Percentiles rank a stretch among this genome's conserved stretches.
Evolutionary conservation across 2,329 filamentous ascomycete genomes (phyloP).

Genomic region (Fusarium illudens): DNA sequence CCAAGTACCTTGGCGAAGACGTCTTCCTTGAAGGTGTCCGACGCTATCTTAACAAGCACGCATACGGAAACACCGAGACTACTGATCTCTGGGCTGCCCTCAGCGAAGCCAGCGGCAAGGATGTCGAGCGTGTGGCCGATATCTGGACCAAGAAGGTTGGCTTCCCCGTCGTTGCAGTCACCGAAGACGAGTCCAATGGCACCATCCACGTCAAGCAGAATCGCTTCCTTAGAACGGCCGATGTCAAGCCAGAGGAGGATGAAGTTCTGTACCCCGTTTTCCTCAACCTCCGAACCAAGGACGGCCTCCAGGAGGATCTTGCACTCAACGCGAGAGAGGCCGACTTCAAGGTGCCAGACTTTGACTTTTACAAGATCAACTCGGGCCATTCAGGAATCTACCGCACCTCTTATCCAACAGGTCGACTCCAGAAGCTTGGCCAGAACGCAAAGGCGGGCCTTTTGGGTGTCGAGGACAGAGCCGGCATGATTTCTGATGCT

Average conservation of each 20-base stretch:
- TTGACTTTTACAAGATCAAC: constrained; percentile 96
- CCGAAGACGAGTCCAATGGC: constrained; percentile 68
- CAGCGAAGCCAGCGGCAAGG: constrained; percentile 88
- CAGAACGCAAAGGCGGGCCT: constrained; percentile 77
- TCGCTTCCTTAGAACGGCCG: constrained; percentile 89
- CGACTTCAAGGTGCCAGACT: constrained; percentile 77
- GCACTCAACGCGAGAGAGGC: constrained; percentile 71
- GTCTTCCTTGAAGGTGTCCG: constrained; percentile 91
- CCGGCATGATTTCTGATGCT: constrained; percentile 94
- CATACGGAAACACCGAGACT: constrained; percentile 94
- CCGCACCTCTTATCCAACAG: constrained; percentile 85
- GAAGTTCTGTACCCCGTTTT: constrained; percentile 88
- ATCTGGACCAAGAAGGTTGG: constrained; percentile 98
- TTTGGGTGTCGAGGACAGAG: constrained; percentile 87
- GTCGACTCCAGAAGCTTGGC: constrained; percentile 86
- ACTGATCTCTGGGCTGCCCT: constrained; percentile 90
- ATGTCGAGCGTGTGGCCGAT: constrained; percentile 88
- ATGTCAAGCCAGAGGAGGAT: constrained; percentile 94
- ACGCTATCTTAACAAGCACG: constrained; percentile 92
- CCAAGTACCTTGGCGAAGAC: constrained; percentile 92
- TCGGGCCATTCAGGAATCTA: constrained; percentile 94
- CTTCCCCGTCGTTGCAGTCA: constrained; percentile 89
- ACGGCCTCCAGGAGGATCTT: constrained; percentile 80
- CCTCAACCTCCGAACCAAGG: constrained; percentile 82
- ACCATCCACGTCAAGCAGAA: constrained; percentile 92